Evolutionary conservation across 2,329 filamentous ascomycete species (phyloP), one percentile per base, ranked within the genome.

Genomic region (Alternaria ventricosa): DNA sequence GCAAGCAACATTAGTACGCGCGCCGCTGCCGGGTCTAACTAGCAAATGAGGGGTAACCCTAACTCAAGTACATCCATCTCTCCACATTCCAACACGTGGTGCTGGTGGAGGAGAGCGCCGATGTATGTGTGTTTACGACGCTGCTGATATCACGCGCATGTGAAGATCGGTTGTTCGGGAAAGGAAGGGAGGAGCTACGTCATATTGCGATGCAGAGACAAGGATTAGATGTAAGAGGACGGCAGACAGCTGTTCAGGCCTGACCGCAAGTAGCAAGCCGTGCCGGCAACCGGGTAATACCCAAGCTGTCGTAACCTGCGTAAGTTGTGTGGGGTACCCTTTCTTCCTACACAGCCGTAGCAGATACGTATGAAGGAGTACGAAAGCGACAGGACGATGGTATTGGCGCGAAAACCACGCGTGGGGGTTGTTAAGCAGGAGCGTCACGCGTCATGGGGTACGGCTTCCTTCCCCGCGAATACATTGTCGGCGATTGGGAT

Each of bases 381-480:
- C 36, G 36, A 41, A 41, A 41, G n/a, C 36, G 18, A 36, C 45
- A 18, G 44, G 12, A 53, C 20, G 22, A 3, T 20, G 13, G 20
- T 11, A 53, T 18, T 51, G 49, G 49, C 28, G 53, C 50, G 36
- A 30, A 50, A 54, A 64, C 58, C 67, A 45, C 49, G 30, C 57
- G 51, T 61, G 20, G 57, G 62, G 63, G 62, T 28, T 67, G 46
- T 11, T 44, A 41, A 54, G 54, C 56, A 61, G 23, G 30, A 56
- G 47, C 60, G 36, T 41, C 36, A 41, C 36, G 54, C 61, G 65
- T 62, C 61, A 65, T 58, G 61, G 60, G 45, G 63, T 57, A 65
- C 13, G 57, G 49, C 54, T 56, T 15, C 44, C 36, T 69, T 71
- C 72, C 74, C 72, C 75, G 69, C 75, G 75, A 70, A 47, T 59